Evolutionary conservation across 2,329 filamentous ascomycete genomes (phyloP).

Genomic region (Aureobasidium sp.): DNA sequence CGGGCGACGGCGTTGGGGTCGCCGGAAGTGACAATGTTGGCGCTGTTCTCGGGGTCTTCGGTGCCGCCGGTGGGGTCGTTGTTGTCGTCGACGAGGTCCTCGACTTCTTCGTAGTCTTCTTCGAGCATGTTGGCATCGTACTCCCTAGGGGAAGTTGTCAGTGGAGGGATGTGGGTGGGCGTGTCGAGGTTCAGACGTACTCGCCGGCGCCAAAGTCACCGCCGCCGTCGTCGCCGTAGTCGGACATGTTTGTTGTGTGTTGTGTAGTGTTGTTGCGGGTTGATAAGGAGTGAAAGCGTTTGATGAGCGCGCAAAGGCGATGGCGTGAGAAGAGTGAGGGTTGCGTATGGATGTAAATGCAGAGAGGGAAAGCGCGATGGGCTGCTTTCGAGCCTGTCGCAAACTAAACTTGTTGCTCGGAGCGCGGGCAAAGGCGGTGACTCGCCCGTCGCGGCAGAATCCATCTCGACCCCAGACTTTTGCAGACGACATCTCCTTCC

Average conservation of each 20-base stretch:
- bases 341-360: neutral
- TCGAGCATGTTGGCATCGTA: constrained; percentile 33
- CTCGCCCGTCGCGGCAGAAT: neutral
- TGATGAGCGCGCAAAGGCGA: neutral
- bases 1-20: constrained; percentile 46
- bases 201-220: constrained; percentile 20
- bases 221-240: constrained; percentile 26
- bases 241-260: constrained; percentile 21
- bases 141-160: constrained; percentile 21
- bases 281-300: neutral
- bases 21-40: constrained; percentile 41
- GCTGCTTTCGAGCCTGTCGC: neutral
- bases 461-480: neutral
- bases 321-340: neutral
- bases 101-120: constrained; percentile 48
- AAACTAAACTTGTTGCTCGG: constrained; percentile 6
- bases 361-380: neutral
- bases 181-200: constrained; percentile 10
- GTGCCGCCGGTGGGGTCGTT: constrained; percentile 18
- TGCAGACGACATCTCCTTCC: neutral
- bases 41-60: constrained; percentile 27
- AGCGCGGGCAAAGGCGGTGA: constrained; percentile 6
- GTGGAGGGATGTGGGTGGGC: neutral
- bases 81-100: constrained; percentile 33
- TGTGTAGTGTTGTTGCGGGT: neutral